These are phyloP conservation scores for Dissophora globulifera DNA, from an alignment of 192 early-diverging fungal genomes.

Conservation along the genomic window DNA sequence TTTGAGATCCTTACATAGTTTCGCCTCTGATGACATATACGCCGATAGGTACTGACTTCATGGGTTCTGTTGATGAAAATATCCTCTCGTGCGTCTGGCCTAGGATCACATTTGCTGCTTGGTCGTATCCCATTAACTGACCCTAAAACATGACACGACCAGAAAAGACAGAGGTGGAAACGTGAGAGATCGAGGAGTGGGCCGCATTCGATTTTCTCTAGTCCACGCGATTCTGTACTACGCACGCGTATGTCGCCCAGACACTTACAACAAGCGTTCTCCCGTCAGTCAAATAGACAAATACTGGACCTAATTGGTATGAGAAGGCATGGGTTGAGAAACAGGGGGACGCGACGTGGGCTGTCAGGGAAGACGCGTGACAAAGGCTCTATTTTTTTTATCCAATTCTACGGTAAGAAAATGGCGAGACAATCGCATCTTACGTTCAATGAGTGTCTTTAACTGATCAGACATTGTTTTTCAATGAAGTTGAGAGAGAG, in stretches of 20 bases:
- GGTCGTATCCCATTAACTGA: conserved; percentile 40
- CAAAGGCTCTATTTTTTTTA: background rate
- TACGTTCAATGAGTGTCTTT: conserved; percentile 36
- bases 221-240: background rate
- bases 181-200: too few species aligned
- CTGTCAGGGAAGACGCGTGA: background rate
- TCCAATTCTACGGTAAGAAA: background rate
- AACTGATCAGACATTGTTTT: conserved; percentile 36
- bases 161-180: background rate
- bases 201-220: too few species aligned
- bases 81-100: conserved; percentile 43
- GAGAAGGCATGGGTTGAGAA: background rate
- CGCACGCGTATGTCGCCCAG: too few species aligned
- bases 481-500: background rate
- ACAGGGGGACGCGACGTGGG: background rate
- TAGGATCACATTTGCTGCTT: conserved; percentile 44
- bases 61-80: conserved; percentile 37
- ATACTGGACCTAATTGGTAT: conserved; percentile 28
- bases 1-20: conserved; percentile 23
- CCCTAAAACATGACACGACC: conserved; percentile 13
- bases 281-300: conserved; percentile 41
- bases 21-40: conserved; percentile 49
- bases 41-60: conserved; percentile 46
- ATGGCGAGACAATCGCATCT: background rate
- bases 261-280: conserved; percentile 34